Percentiles rank a stretch among this genome's conserved stretches.
Evolutionary conservation across 2,329 filamentous ascomycete genomes (phyloP).

Genomic region (Aspergillus hortae): DNA sequence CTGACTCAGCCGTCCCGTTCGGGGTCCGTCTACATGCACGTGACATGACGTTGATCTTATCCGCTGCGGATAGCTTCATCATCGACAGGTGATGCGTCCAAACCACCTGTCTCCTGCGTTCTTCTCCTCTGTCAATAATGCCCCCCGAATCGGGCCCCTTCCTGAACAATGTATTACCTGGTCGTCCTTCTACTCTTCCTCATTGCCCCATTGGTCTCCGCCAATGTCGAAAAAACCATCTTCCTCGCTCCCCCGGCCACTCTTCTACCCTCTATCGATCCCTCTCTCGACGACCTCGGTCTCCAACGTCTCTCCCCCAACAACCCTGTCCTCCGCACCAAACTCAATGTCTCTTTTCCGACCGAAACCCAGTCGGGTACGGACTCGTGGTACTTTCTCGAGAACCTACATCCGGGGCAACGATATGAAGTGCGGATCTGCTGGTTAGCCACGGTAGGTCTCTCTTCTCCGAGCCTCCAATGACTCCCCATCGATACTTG

Average conservation of each 20-base stretch:
- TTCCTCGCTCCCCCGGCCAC: constrained; percentile 68
- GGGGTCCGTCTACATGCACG: constrained; percentile 11
- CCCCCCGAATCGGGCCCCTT: not conserved
- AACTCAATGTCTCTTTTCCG: constrained; percentile 67
- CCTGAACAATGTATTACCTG: constrained; percentile 4
- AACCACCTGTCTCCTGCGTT: not conserved
- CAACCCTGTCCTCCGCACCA: constrained; percentile 56
- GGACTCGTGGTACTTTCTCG: constrained; percentile 75
- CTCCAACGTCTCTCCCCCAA: constrained; percentile 63
- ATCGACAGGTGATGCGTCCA: not conserved
- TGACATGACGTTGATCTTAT: constrained; percentile 2
- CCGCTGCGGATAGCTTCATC: not conserved
- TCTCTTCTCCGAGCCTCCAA: not conserved
- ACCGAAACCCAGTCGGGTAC: constrained; percentile 52
- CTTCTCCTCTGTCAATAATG: not conserved
- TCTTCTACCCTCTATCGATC: constrained; percentile 54
- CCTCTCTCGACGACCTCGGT: constrained; percentile 58
- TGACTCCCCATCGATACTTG: not conserved
- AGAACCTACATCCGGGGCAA: constrained; percentile 64
- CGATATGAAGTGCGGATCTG: constrained; percentile 90
- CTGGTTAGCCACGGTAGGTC: constrained; percentile 83
- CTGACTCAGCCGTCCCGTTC: constrained; percentile 14
- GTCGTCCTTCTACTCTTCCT: constrained; percentile 16
- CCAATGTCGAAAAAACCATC: constrained; percentile 88
- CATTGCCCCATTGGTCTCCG: constrained; percentile 31